Evolutionary conservation across 176 grass and related monocot species (phyloP).

Genomic region (maize (Zea mays)): Zm-B73-REFERENCE-NAM-5.0 NC_050097.1:37841001-37841500

Average conservation of each 20-base stretch:
- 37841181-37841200: constrained; percentile 47
- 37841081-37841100: constrained; percentile 8
- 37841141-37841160: background rate
- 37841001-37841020: too few relatives aligned
- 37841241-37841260: constrained; percentile 83
- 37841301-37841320: background rate
- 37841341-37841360: constrained; percentile 58
- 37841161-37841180: background rate
- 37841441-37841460: constrained; percentile 83
- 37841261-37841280: constrained; percentile 83
- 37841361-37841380: constrained; percentile 74
- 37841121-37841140: background rate
- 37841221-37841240: constrained; percentile 87
- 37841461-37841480: constrained; percentile 37
- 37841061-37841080: too few relatives aligned
- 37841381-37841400: constrained; percentile 81
- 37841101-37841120: background rate
- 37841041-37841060: too few relatives aligned
- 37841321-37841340: background rate
- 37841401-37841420: constrained; percentile 94
- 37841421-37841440: constrained; percentile 79
- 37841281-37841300: background rate
- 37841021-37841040: too few relatives aligned
- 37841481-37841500: too few relatives aligned
- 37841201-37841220: constrained; percentile 69